These are phyloP conservation scores for Nannochloropsis oceanica DNA, from an alignment of 108 stramenopile species.

Conservation along the genomic window DNA sequence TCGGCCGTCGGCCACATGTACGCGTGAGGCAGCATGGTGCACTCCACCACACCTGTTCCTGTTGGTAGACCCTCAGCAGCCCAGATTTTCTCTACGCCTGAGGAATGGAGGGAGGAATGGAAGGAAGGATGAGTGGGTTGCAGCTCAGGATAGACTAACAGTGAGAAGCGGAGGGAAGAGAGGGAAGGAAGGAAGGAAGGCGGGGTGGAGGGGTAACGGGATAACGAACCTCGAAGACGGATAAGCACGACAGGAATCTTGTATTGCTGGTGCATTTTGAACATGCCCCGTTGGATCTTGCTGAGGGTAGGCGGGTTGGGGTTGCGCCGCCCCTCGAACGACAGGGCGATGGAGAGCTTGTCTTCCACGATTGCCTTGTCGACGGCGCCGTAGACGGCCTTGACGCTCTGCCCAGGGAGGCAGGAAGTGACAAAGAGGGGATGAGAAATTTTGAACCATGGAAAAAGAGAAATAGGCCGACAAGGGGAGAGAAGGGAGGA, in stretches of 20 bases:
- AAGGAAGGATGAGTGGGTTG: background rate
- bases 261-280: background rate
- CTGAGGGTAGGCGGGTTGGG: background rate
- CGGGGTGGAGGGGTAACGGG: background rate
- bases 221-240: background rate
- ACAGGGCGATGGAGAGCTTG: background rate
- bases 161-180: background rate
- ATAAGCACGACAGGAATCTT: background rate
- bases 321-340: background rate
- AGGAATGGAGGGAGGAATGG: background rate
- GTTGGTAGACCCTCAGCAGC: background rate
- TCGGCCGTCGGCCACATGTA: background rate
- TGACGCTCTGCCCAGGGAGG: background rate
- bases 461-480: background rate
- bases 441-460: background rate
- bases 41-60: background rate
- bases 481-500: background rate
- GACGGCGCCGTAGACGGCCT: background rate
- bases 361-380: background rate
- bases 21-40: background rate
- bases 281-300: background rate
- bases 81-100: background rate
- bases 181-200: background rate
- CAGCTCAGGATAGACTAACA: background rate
- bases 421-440: background rate